Conservation (phyloP, 148 eudicot genomes). For the Cornus suecica region DNA sequence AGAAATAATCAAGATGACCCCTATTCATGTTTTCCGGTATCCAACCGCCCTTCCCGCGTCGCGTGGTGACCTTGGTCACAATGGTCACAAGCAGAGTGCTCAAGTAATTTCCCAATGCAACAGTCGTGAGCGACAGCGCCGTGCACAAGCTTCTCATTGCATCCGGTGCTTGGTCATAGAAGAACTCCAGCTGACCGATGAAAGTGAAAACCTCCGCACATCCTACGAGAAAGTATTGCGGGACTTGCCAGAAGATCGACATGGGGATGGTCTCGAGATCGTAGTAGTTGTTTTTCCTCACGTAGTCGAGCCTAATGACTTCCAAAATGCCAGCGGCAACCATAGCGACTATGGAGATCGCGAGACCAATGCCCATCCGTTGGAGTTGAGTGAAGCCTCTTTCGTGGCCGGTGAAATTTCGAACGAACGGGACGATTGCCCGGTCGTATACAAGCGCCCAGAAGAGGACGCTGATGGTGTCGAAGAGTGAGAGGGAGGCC, state of each 20-base stretch:
- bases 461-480: conserved; percentile 57
- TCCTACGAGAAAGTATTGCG: conserved; percentile 59
- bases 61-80: conserved; percentile 46
- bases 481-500: conserved; percentile 57
- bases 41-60: conserved; percentile 55
- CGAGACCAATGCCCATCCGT: conserved; percentile 54
- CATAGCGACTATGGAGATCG: conserved; percentile 49
- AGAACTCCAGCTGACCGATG: conserved; percentile 60
- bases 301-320: conserved; percentile 40
- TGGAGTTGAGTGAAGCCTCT: conserved; percentile 59
- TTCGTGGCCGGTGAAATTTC: conserved; percentile 38
- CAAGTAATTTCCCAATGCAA: conserved; percentile 48
- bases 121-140: conserved; percentile 51
- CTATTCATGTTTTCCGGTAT: conserved; percentile 58
- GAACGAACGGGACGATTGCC: conserved; percentile 33
- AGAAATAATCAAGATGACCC: conserved; percentile 67
- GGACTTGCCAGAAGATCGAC: conserved; percentile 70
- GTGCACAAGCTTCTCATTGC: conserved; percentile 70
- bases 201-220: conserved; percentile 64
- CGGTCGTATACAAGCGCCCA: conserved; percentile 56
- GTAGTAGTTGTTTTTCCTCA: conserved; percentile 34
- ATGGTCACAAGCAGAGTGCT: conserved; percentile 47
- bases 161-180: conserved; percentile 73
- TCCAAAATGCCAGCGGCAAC: conserved; percentile 46
- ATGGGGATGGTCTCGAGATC: conserved; percentile 38